phyloP scores from a whole-genome alignment of 306 rosid species.

The Senna tora region DNA sequence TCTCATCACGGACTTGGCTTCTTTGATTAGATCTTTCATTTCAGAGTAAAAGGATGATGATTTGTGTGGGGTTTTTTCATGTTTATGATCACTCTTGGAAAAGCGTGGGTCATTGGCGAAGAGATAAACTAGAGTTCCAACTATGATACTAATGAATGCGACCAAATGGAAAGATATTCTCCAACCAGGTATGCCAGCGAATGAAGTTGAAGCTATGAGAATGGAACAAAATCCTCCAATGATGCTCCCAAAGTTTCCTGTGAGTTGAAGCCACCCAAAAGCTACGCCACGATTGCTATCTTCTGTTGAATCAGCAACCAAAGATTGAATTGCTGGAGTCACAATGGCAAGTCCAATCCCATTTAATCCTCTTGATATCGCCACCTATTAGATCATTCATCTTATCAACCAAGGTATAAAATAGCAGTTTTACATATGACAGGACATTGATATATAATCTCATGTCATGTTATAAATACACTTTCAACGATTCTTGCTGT shows the following conservation, averaged over 20 bases:
- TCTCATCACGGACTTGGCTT: slow-evolving; percentile 64
- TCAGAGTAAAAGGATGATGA: slow-evolving; percentile 50
- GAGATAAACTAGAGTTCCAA: slow-evolving; percentile 59
- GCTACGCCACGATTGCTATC: slow-evolving; percentile 77
- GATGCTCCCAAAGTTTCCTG: slow-evolving; percentile 72
- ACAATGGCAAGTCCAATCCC: slow-evolving; percentile 94
- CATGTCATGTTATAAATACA: too few species aligned
- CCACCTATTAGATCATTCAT: slow-evolving; percentile 52
- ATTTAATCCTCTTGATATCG: slow-evolving; percentile 86
- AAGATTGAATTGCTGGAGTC: slow-evolving; percentile 76
- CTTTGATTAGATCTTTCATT: slow-evolving; percentile 56
- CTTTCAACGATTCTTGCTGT: too few species aligned
- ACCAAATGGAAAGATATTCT: slow-evolving; percentile 62
- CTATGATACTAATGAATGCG: slow-evolving; percentile 69
- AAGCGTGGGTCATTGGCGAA: slow-evolving; percentile 45
- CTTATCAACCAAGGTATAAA: too few species aligned
- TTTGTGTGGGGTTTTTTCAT: slow-evolving; percentile 18
- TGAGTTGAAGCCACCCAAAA: slow-evolving; percentile 80
- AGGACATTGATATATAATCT: too few species aligned
- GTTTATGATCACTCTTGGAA: slow-evolving; percentile 32
- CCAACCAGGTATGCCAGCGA: slow-evolving; percentile 52
- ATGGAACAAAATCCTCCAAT: slow-evolving; percentile 76
- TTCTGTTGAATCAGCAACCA: slow-evolving; percentile 79
- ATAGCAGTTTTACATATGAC: too few species aligned
- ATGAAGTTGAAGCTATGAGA: slow-evolving; percentile 64